phyloP scores from a whole-genome alignment of 1,139 yeast genomes.

The Candida sp. region DNA sequence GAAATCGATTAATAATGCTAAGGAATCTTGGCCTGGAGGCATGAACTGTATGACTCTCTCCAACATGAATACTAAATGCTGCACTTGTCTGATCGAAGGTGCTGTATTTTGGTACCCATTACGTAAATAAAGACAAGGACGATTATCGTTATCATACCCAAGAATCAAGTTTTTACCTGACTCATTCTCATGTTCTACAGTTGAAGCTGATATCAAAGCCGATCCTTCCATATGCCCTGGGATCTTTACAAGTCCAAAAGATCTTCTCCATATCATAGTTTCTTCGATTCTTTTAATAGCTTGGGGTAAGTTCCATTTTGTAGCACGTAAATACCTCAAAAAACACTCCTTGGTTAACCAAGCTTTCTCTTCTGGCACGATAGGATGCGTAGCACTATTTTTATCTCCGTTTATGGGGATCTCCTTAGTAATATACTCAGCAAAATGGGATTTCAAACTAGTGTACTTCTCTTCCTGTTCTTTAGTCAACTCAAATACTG shows the following conservation, averaged over 20 bases:
- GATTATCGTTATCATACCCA: conserved; percentile 83
- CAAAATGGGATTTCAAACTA: conserved; percentile 21
- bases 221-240: conserved; percentile 37
- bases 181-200: conserved; percentile 67
- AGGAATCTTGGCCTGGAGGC: conserved; percentile 95
- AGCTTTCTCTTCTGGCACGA: conserved; percentile 61
- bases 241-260: conserved; percentile 74
- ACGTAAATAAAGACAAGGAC: conserved; percentile 87
- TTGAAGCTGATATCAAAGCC: conserved; percentile 54
- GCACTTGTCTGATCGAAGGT: conserved; percentile 82
- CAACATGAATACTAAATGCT: conserved; percentile 86
- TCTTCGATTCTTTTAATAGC: conserved; percentile 72
- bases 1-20: conserved; percentile 87
- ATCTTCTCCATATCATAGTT: conserved; percentile 88
- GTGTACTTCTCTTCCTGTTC: conserved; percentile 28
- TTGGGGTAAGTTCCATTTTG: conserved; percentile 77
- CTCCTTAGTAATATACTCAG: conserved; percentile 16
- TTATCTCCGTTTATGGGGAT: conserved; percentile 20
- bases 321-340: conserved; percentile 81
- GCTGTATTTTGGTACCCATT: conserved; percentile 95
- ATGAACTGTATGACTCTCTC: conserved; percentile 88
- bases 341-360: conserved; percentile 93
- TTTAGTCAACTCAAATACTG: conserved; percentile 23
- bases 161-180: conserved; percentile 88
- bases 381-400: conserved; percentile 17